Evolutionary conservation across 495 filamentous ascomycete genomes (phyloP), one percentile per base, ranked within the genome.

Genomic region (Xanthoparmelia taractica): DNA sequence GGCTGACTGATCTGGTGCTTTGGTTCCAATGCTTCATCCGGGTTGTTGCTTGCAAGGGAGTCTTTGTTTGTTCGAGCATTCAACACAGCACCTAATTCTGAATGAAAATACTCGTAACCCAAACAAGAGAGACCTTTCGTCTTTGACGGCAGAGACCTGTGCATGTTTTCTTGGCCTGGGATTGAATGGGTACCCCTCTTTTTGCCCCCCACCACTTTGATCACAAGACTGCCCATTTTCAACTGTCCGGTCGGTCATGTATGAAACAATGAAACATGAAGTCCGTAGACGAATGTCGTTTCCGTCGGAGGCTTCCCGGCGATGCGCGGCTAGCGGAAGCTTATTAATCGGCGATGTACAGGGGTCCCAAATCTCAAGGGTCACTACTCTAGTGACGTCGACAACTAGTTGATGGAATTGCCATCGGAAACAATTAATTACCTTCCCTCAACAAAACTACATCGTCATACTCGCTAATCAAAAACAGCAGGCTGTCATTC

Each of bases 281-380:
- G 34, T 37, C n/a, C n/a, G n/a, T n/a, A n/a, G n/a, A n/a, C n/a
- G n/a, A n/a, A n/a, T n/a, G n/a, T n/a, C n/a, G n/a, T n/a, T n/a
- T n/a, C 37, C 37, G 10, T 13, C 37, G 12, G 37, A 40, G 37
- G 37, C 45, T 12, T 47, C 10, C 45, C 45, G n/a, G 48, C 12
- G 27, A 31, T n/a, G 10, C 45, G 47, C 12, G 23, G 15, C 23
- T 52, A 52, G 27, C 59, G 59, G 59, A 55, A 61, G 59, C 59
- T 55, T 41, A 23, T 20, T 10, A 61, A 5, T 0, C 36, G 59
- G n/a, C n/a, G n/a, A 37, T 31, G 23, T 61, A 61, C 45, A 61
- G 43, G 59, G 59, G 43, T 50, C 36, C 8, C 31, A 2, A 17
- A 37, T 18, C 20, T 8, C 41, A 27, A 60, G 27, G n/a, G 17